phyloP scores from a whole-genome alignment of 768 basidiomycete genomes.

The Amanita exitialis region DNA sequence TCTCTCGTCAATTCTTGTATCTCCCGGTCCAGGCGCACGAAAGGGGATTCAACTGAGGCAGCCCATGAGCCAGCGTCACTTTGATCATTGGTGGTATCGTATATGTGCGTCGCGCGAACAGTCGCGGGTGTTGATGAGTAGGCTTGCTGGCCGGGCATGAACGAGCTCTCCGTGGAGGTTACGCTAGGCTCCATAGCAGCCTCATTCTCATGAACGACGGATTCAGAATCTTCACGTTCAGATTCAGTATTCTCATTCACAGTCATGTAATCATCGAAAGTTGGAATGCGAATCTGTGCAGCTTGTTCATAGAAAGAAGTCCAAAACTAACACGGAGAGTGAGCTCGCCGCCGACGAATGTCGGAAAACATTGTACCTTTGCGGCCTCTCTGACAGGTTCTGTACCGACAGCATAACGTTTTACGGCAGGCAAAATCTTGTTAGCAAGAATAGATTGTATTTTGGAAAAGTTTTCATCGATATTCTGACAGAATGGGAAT shows the following conservation, averaged over 20 bases:
- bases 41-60: slow-evolving; percentile 65
- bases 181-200: slow-evolving; percentile 28
- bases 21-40: slow-evolving; percentile 55
- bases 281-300: slow-evolving; percentile 77
- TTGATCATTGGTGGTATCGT: slow-evolving; percentile 28
- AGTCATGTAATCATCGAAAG: slow-evolving; percentile 57
- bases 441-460: slow-evolving; percentile 80
- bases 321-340: slow-evolving; percentile 64
- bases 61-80: slow-evolving; percentile 52
- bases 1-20: slow-evolving; percentile 44
- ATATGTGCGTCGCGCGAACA: slow-evolving; percentile 22
- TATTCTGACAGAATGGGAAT: slow-evolving; percentile 39
- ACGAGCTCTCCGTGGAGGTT: slow-evolving; percentile 58
- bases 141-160: slow-evolving; percentile 62
- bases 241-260: slow-evolving; percentile 37
- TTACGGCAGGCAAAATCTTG: slow-evolving; percentile 79
- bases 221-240: slow-evolving; percentile 22
- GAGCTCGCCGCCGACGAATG: background rate
- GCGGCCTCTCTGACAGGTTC: slow-evolving; percentile 87
- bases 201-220: slow-evolving; percentile 12
- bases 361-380: slow-evolving; percentile 43
- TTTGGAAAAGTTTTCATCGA: slow-evolving; percentile 88
- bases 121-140: slow-evolving; percentile 75
- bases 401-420: slow-evolving; percentile 78
- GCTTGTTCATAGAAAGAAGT: slow-evolving; percentile 92